Evolutionary conservation across 2,329 filamentous ascomycete species (phyloP).

Genomic region (Juglanconis sp.): DNA sequence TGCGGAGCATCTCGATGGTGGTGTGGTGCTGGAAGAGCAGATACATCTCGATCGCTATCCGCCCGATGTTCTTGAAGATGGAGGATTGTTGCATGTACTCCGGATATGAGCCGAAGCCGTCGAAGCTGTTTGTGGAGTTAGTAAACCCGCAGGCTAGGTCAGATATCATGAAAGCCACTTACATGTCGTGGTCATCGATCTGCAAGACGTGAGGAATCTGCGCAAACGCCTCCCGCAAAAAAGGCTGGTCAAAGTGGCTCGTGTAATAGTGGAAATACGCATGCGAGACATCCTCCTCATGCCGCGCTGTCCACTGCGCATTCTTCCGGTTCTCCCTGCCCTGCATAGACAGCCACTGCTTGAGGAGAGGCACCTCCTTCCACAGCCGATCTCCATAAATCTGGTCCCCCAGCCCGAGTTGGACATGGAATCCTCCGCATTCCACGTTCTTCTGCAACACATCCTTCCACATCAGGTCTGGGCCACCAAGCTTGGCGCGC

Average conservation of each 20-base stretch:
- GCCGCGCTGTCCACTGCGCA: conserved; percentile 85
- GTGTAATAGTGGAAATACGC: conserved; percentile 99
- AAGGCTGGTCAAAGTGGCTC: conserved; percentile 95
- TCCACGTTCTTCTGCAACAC: conserved; percentile 96
- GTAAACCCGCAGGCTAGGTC: conserved; percentile 52
- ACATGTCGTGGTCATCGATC: conserved; percentile 98
- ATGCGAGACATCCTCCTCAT: conserved; percentile 93
- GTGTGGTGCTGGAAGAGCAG: conserved; percentile 98
- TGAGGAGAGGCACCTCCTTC: conserved; percentile 91
- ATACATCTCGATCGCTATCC: conserved; percentile 96
- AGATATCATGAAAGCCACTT: conserved; percentile 78
- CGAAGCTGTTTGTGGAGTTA: conserved; percentile 60
- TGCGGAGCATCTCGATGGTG: conserved; percentile 86
- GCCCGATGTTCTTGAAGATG: conserved; percentile 97
- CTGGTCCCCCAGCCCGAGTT: conserved; percentile 88
- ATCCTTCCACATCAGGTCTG: conserved; percentile 98
- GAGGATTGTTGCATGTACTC: conserved; percentile 98
- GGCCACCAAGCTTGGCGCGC: conserved; percentile 77
- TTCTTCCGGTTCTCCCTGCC: conserved; percentile 92
- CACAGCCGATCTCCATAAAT: conserved; percentile 94
- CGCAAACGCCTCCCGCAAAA: conserved; percentile 89
- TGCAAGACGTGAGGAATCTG: conserved; percentile 94
- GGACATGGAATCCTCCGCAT: conserved; percentile 91
- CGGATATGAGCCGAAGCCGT: conserved; percentile 94
- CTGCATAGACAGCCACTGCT: conserved; percentile 91